A percentile compares a stretch with the other conserved stretches of the same genome.
Evolutionary conservation across 2,329 filamentous ascomycete genomes (phyloP).

Genomic region (Arthrinium puccinioides): DNA sequence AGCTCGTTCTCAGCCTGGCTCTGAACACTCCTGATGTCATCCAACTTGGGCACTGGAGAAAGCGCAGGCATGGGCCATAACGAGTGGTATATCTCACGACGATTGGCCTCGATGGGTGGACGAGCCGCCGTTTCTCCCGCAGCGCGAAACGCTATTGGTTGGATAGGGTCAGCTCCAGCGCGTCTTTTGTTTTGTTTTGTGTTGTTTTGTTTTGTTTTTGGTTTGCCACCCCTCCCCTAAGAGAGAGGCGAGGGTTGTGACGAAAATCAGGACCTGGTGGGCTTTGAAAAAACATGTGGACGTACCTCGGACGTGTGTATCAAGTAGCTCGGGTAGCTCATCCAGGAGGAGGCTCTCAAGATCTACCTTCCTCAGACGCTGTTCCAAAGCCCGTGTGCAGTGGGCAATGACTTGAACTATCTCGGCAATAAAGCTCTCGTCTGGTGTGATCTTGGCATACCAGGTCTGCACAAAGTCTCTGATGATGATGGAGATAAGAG

Average conservation of each 20-base stretch:
- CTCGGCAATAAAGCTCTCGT: conserved; percentile 82
- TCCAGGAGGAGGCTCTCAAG: conserved; percentile 77
- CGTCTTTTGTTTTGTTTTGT: not conserved
- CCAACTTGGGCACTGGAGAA: conserved; percentile 62
- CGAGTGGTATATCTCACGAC: conserved; percentile 72
- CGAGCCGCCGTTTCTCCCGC: conserved; percentile 52
- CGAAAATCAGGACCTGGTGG: no score
- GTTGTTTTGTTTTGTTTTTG: no score
- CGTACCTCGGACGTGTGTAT: conserved; percentile 72
- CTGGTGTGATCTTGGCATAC: conserved; percentile 88
- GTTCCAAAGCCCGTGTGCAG: conserved; percentile 80
- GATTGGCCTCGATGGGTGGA: conserved; percentile 52
- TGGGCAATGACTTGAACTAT: conserved; percentile 88
- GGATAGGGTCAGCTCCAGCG: no score
- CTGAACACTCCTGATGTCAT: conserved; percentile 39
- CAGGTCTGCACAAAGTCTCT: conserved; percentile 87
- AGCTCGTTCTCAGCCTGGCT: conserved; percentile 71
- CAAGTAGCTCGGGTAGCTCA: conserved; percentile 76
- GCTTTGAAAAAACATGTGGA: no score
- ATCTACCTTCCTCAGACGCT: conserved; percentile 76
- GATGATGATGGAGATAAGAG: conserved; percentile 80
- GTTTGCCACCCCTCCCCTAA: no score
- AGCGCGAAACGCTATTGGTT: conserved; percentile 67
- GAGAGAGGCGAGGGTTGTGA: conserved; percentile 1
- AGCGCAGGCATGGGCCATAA: conserved; percentile 75